phyloP scores from a whole-genome alignment of 176 grass and related monocot genomes.

The Pontederia crassipes region DNA sequence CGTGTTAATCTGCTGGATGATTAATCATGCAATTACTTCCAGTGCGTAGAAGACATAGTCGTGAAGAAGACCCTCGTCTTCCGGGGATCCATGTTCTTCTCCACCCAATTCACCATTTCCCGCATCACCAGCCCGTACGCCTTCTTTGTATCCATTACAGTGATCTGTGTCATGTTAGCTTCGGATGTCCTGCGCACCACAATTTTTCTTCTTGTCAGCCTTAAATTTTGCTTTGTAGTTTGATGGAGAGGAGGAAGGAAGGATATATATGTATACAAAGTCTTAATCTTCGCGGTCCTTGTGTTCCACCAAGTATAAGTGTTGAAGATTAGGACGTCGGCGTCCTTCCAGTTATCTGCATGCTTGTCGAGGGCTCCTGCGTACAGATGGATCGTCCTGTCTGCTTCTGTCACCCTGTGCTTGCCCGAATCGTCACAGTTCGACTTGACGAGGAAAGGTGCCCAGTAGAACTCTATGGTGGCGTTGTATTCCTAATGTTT shows the following conservation, averaged over 20 bases:
- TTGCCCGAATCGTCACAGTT: conserved; percentile 11
- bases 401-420: not conserved
- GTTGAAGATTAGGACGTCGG: conserved; percentile 20
- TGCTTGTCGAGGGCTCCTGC: conserved; percentile 1
- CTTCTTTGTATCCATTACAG: not conserved
- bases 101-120: conserved; percentile 13
- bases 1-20: too few species aligned
- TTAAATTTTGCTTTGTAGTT: not conserved
- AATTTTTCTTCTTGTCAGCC: not conserved
- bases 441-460: conserved; percentile 20
- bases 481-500: conserved; percentile 6
- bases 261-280: not conserved
- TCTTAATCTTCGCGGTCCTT: not conserved
- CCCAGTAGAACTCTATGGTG: conserved; percentile 17
- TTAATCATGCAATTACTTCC: conserved; percentile 3
- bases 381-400: not conserved
- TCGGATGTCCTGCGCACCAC: not conserved
- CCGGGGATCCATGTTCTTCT: conserved; percentile 12
- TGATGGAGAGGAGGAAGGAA: not conserved
- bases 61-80: conserved; percentile 21
- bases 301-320: conserved; percentile 21
- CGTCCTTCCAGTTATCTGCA: conserved; percentile 12
- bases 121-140: conserved; percentile 4
- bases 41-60: conserved; percentile 9
- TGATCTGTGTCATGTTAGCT: not conserved